A percentile compares a stretch with the other conserved stretches of the same genome.
These are phyloP conservation scores for Arthrobotrys iridis DNA, from an alignment of 2,329 filamentous ascomycete genomes.

Conservation along the genomic window DNA sequence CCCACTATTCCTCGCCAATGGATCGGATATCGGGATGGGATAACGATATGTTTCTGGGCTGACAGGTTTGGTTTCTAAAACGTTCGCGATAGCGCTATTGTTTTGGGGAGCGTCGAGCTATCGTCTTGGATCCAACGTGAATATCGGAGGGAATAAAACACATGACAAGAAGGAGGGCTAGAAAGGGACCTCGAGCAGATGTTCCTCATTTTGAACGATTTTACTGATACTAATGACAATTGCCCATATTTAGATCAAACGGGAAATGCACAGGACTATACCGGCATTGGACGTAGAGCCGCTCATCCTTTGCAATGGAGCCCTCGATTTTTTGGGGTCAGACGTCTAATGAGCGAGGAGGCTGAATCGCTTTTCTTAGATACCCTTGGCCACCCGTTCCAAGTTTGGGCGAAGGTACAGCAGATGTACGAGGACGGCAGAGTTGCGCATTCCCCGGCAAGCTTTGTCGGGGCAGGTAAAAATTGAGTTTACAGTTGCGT, in stretches of 20 bases:
- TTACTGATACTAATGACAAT: conserved; percentile 13
- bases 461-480: conserved; percentile 5
- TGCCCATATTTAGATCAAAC: conserved; percentile 50
- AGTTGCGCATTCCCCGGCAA: conserved; percentile 38
- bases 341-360: conserved; percentile 35
- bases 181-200: conserved; percentile 9
- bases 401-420: conserved; percentile 39
- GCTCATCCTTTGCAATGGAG: conserved; percentile 42
- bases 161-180: neutral
- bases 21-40: conserved; percentile 46
- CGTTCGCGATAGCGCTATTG: conserved; percentile 25
- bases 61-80: conserved; percentile 24
- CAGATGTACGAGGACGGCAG: conserved; percentile 18
- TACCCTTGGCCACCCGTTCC: conserved; percentile 36
- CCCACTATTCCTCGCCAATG: conserved; percentile 44
- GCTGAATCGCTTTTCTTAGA: conserved; percentile 44
- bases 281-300: conserved; percentile 28
- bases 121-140: conserved; percentile 3
- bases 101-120: conserved; percentile 18
- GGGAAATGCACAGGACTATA: conserved; percentile 24
- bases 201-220: conserved; percentile 40
- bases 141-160: conserved; percentile 14
- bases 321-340: conserved; percentile 31
- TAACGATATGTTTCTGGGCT: conserved; percentile 19
- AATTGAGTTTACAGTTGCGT: conserved; percentile 38